Evolutionary conservation across 2,329 filamentous ascomycete species (phyloP), one percentile per base, ranked within the genome.

Genomic region (Madurella mycetomatis): DNA sequence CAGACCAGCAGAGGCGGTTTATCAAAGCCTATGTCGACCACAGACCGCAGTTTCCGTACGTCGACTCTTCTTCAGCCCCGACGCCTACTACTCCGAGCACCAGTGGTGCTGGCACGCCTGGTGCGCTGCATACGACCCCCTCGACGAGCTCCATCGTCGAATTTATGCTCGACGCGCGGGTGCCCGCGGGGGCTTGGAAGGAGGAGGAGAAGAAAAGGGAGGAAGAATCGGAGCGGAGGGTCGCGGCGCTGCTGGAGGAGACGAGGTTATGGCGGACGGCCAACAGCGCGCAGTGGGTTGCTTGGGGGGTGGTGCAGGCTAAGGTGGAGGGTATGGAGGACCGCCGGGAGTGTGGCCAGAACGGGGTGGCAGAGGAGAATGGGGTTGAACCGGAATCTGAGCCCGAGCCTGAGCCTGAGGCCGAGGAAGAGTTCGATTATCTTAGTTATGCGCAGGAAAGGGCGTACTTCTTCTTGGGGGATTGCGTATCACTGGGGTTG

Each of bases 291-390:
- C 84, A 88, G 72, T 99, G 94, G 94, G 83, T 95, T 19, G 89
- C 91, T 1, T 99, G 94, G 94, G 94, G 94, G 19, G 90, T 97
- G 58, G 88, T 99, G 49, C 94, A 99, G 72, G 92, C 94, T 46
- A 92, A 94, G 68, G 79, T 95, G 1, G 85, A 89, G 0, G 89
- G 85, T 0, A 76, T 92, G 67, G 53, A 51, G 43, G 50, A 59
- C 41, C 9, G 16, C 49, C 1, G 70, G 72, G 53, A 71, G 47
- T 7, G 63, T 47, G 0, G 61, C n/a, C 49, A 32, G 11, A 67
- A 62, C 44, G 74, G 74, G 15, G 75, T 74, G 8, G 76, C 79
- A 47, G 7, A 34, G 31, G 78, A 79, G 17, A 80, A 79, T 34
- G 82, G 80, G 31, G 88, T 89, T 43, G 88, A 89, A 65, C n/a